Evolutionary conservation across 495 filamentous ascomycete genomes (phyloP), one percentile per base, ranked within the genome.

Genomic region (Penicillium psychrofluorescens): DNA sequence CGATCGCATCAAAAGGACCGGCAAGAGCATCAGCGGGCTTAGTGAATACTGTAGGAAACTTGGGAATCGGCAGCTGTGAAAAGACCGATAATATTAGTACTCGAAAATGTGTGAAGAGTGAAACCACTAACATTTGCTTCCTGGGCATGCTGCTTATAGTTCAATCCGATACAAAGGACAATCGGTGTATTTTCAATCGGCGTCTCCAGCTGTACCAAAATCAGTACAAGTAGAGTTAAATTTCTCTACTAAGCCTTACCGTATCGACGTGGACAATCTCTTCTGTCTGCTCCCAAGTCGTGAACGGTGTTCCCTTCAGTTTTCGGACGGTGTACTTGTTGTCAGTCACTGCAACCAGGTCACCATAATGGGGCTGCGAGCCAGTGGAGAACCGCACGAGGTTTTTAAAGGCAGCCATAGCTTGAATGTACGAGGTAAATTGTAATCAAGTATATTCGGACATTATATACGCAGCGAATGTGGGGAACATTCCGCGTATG

Each of bases 21-120:
- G 76, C 55, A 14, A 87, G 66, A 6, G 81, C 70, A 10, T 83
- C 85, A 15, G 67, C 52, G 9, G 86, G 85, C 62, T 89, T 89
- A 59, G 81, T 85, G 59, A 88, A 89, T 33, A 89, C 54, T 22
- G 84, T 64, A 8, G 85, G 85, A 42, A 76, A 82, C 49, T 75
- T 72, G 8, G 85, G 84, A 36, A 86, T 64, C 2, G 78, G 33
- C 27, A 63, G 41, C 44, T 55, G 29, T 40, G 29, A 36, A 36
- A 46, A 12, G 11, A 40, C 4, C 22, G 22, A 22, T 2, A 22
- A 22, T 22, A 6, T 22, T 6, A 22, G 22, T 22, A 4, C 22
- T 2, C 3, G 22, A 3, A 22, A 22, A 22, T 22, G 22, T 22
- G 22, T 22, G 22, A 4, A 22, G 22, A 22, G 22, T 6, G 22